Base-by-base conservation (phyloP, 2,329 filamentous ascomycete genomes). In the Macrophomina pseudophaseolina region DNA sequence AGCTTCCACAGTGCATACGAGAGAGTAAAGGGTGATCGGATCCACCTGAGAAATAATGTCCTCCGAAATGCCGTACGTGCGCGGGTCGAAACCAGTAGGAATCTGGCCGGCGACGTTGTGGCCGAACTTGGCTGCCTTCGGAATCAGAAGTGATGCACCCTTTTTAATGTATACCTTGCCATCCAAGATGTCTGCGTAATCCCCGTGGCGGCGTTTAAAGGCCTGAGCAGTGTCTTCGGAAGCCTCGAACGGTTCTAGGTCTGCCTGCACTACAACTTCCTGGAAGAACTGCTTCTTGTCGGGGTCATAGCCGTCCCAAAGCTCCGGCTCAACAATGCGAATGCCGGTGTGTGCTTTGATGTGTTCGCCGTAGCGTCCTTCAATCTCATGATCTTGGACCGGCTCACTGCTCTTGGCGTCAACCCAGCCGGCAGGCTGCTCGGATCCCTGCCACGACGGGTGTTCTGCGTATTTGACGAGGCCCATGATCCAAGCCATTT, bases 401-500 rank as follows among this genome's bases (percentile, higher is more conserved):
- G 75, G 73, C 4, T 70, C 58, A 1, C 66, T 64, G 0, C 72
- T 75, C 11, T 73, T 68, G 1, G 46, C 44, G 35, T 80, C 77
- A 3, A 78, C 58, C 78, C 84, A 69, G 23, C 69, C 69, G 33
- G 14, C n/a, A n/a, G 33, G 32, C 35, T 58, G 35, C 8, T 56
- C n/a, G 33, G 14, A 12, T 18, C 28, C 7, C 5, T n/a, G 53
- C 33, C 53, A 56, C 35, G 53, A 28, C 53, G 88, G 87, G 12
- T 91, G 92, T 71, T 94, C 94, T 81, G 93, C 90, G 78, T 96
- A 93, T 83, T 92, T 93, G 81, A 96, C 94, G 67, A 95, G 86
- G 73, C 92, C 92, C 92, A 95, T 96, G 76, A 96, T 90, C 92
- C 92, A 96, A 42, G 92, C 91, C 92, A 96, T 95, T 80, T 96